Evolutionary conservation across 2,329 filamentous ascomycete genomes (phyloP).

Genomic region (Domatiomyces catenatus): DNA sequence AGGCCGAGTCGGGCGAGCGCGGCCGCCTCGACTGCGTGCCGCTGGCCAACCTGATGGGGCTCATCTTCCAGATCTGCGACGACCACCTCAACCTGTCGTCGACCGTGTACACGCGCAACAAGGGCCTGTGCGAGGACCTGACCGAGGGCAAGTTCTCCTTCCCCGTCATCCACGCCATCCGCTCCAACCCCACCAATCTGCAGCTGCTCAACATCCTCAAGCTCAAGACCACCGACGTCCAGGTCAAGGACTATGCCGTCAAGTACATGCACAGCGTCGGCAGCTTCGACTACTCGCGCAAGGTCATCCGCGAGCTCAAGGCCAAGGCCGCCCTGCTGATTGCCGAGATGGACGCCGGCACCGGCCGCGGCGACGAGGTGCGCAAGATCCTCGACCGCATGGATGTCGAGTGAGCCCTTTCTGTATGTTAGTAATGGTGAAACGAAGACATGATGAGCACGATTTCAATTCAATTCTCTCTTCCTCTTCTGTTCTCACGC

Average conservation of each 20-base stretch:
- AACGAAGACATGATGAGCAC: neutral
- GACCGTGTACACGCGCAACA: conserved; percentile 66
- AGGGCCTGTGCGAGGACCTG: conserved; percentile 87
- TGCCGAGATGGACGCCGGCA: conserved; percentile 44
- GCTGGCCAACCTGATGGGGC: conserved; percentile 48
- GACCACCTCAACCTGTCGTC: conserved; percentile 78
- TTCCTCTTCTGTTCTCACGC: neutral
- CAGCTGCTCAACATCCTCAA: conserved; percentile 80
- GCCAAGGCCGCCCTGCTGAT: conserved; percentile 48
- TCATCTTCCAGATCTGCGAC: conserved; percentile 35
- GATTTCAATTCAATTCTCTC: neutral
- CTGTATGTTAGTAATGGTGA: neutral
- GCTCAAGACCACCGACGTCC: conserved; percentile 71
- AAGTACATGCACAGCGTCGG: conserved; percentile 80
- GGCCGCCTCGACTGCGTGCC: conserved; percentile 31
- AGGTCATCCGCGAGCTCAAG: conserved; percentile 49
- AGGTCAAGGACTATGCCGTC: conserved; percentile 84
- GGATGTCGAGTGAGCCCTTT: conserved; percentile 5
- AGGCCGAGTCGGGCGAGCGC: conserved; percentile 22
- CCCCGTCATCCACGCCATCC: conserved; percentile 85
- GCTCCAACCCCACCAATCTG: conserved; percentile 30
- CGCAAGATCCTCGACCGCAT: conserved; percentile 56
- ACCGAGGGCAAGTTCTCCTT: conserved; percentile 97
- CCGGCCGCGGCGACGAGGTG: conserved; percentile 42
- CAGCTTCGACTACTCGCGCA: conserved; percentile 71